phyloP scores from a whole-genome alignment of 306 rosid species.

The Oemleria cerasiformis region DNA sequence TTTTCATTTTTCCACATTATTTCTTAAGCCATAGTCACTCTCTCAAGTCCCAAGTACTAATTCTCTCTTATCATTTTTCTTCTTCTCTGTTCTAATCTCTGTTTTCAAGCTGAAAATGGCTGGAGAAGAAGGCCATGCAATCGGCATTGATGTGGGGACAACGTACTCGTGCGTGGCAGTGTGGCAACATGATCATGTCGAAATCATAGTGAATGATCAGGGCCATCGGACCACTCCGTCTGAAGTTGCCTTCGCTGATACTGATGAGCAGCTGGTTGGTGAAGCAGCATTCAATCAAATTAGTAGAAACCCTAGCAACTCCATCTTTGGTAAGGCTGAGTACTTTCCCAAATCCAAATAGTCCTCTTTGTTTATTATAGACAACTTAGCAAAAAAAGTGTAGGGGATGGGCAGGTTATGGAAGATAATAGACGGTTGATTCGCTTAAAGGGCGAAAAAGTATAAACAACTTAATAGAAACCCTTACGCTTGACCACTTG shows the following conservation, averaged over 20 bases:
- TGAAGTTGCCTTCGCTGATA: constrained; percentile 6
- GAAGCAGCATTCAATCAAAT: no score
- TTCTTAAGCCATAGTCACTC: no score
- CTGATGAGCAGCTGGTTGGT: no score
- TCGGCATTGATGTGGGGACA: constrained; percentile 15
- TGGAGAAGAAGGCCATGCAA: neutral
- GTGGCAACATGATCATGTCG: neutral
- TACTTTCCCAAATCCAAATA: neutral
- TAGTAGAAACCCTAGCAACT: no score
- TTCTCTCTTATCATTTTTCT: neutral
- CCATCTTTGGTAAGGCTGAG: neutral
- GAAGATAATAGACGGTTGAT: no score
- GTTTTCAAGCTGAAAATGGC: neutral
- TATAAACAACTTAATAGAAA: no score
- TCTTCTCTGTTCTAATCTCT: neutral
- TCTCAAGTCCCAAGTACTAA: neutral
- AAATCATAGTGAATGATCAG: constrained; percentile 12
- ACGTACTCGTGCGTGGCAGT: constrained; percentile 14
- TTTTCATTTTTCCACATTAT: no score
- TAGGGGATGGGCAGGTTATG: no score
- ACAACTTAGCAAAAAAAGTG: no score
- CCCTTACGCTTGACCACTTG: no score
- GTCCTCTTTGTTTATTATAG: no score
- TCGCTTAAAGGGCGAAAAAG: no score
- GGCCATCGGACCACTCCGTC: constrained; percentile 14